Evolutionary conservation across 495 filamentous ascomycete genomes (phyloP), one percentile per base, ranked within the genome.

Genomic region (Annulohypoxylon bovei): DNA sequence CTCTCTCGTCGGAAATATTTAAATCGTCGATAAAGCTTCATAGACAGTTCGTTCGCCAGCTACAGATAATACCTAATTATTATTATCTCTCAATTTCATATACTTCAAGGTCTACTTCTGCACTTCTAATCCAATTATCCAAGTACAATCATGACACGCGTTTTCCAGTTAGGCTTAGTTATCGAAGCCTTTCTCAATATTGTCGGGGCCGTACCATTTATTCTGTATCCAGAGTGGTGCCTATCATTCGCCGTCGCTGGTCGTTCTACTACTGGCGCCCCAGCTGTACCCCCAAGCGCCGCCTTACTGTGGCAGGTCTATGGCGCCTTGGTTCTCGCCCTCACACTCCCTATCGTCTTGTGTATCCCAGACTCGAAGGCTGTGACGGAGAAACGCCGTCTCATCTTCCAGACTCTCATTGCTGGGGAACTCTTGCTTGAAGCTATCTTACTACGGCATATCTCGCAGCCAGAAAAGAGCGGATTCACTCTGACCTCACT

Each of bases 291-390:
- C 46, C 62, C 56, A 28, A 71, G 56, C 23, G 62, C 68, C n/a
- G 57, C 62, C 16, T 32, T 71, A 22, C 40, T 71, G 3, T 71
- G 68, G 68, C 68, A 71, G 47, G 25, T 66, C 22, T 71, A 71
- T 25, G 68, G 68, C 8, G 62, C 25, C 14, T 56, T 71, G 0
- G 62, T 71, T 27, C 62, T 71, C 4, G 56, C 62, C 1, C 68
- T 71, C 42, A 71, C 68, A 1, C n/a, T 71, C 20, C 68, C 68
- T 1, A 11, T 62, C 23, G 20, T 66, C 56, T 37, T 52, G 9
- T 71, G 68, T 28, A 66, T 66, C 33, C 68, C 68, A 6, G 22
- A 66, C 14, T 71, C 56, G 7, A 28, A 62, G 6, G 56, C 62
- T 11, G 62, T 46, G 20, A 22, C 56, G 1, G 68, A 66, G 18